Evolutionary conservation across 2,329 filamentous ascomycete species (phyloP).

Genomic region (Calonectria pseudoreteaudii): DNA sequence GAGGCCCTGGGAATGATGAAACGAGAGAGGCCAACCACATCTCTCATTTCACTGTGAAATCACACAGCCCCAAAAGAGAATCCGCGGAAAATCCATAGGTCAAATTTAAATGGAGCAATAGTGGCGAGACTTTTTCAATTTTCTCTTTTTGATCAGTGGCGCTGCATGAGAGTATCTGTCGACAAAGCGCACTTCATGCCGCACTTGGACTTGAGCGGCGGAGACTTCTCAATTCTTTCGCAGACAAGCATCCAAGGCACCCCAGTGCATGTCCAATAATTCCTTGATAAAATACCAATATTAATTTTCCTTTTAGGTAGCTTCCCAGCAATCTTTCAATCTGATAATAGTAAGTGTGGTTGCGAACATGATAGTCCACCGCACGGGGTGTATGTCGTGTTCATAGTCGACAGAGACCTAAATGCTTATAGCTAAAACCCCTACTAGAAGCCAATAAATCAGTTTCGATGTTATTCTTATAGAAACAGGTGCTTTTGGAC

Average conservation of each 20-base stretch:
- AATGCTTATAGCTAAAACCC: background rate
- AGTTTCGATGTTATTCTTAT: background rate
- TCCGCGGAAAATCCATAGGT: too few species aligned
- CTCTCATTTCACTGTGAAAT: background rate
- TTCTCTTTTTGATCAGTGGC: background rate
- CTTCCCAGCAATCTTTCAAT: too few species aligned
- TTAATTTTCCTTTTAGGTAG: background rate
- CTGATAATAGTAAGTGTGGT: too few species aligned
- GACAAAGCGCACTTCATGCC: background rate
- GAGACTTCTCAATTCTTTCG: background rate
- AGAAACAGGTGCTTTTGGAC: background rate
- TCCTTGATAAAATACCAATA: background rate
- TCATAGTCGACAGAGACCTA: background rate
- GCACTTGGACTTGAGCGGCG: background rate
- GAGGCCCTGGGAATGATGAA: background rate
- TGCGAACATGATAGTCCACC: too few species aligned
- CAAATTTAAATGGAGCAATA: background rate
- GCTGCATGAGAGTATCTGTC: background rate
- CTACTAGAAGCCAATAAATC: background rate
- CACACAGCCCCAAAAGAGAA: background rate
- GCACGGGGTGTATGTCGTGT: background rate
- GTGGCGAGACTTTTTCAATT: background rate
- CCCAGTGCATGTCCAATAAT: background rate
- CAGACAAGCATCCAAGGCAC: background rate
- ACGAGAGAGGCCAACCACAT: background rate